Base-by-base conservation (phyloP, 1,284 basidiomycete species). In the Marasmius fiardii region DNA sequence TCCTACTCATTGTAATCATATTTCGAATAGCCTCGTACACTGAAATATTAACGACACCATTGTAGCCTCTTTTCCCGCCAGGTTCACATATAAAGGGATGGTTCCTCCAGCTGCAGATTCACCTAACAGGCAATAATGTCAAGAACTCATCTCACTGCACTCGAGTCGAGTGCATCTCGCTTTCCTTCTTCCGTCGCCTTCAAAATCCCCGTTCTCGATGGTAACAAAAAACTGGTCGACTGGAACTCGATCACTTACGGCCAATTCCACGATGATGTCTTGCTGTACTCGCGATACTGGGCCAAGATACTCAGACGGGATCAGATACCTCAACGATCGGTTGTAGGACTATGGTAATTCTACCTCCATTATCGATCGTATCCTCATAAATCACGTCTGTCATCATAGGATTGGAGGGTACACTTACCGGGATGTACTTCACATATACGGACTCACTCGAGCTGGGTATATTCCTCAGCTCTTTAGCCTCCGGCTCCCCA, bases 391-490 rank as follows among this genome's bases (percentile, higher is more conserved):
- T 33, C 47, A 33, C 44, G 49, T 48, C 54, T 50, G 58, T 56
- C 28, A 53, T 51, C 24, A 23, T 37, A 90, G 87, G 87, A 69
- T 90, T 41, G 75, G 80, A 33, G 87, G 87, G 2, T 80, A 83
- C 72, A 78, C 81, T 28, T 89, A 89, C 63, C 67, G 73, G 41
- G 87, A 90, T 64, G 79, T 83, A 28, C 69, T 89, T 26, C 83
- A 86, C 60, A 83, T 90, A 59, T 90, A 88, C 64, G 83, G 83
- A 51, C 72, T 90, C 55, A 83, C 84, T 7, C 74, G 87, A 64
- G 87, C 87, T 8, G 86, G 86, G 4, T 90, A 82, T 65, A 72
- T 88, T 56, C 87, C 87, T 0, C 88, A 90, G 60, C 68, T 90
- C 28, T 87, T 89, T 72, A 86, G 84, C 63, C 72, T 89, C 55